Conservation (phyloP, 495 filamentous ascomycete species). For the Collariella sp. region DNA sequence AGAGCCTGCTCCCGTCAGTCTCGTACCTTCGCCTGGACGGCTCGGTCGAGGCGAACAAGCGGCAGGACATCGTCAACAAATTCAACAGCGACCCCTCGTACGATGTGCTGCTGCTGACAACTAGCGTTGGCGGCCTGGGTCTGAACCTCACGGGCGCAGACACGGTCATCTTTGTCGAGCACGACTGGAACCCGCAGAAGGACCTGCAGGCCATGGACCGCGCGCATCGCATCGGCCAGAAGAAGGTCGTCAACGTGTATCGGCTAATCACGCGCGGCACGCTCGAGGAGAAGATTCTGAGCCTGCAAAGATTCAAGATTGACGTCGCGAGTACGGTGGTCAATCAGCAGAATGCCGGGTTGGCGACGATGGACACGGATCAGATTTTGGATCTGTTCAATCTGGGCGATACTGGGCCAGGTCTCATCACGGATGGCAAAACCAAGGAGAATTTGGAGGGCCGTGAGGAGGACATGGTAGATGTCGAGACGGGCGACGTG, state of each 20-base stretch:
- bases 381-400: constrained; percentile 96
- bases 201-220: constrained; percentile 99
- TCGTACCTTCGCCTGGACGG: constrained; percentile 89
- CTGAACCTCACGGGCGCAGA: constrained; percentile 95
- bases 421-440: constrained; percentile 48
- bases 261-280: constrained; percentile 91
- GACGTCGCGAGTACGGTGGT: constrained; percentile 97
- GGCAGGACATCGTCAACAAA: constrained; percentile 94
- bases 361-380: constrained; percentile 93
- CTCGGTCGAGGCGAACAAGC: constrained; percentile 75
- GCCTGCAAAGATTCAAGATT: constrained; percentile 98
- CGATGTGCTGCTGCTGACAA: constrained; percentile 86
- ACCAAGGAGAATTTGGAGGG: constrained; percentile 43
- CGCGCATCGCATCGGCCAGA: constrained; percentile 95
- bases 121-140: constrained; percentile 87
- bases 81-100: constrained; percentile 97
- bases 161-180: constrained; percentile 98
- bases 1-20: constrained; percentile 74
- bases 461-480: constrained; percentile 87
- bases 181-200: constrained; percentile 99
- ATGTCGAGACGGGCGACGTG: constrained; percentile 81
- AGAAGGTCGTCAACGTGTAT: constrained; percentile 99
- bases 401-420: constrained; percentile 67
- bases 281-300: constrained; percentile 96
- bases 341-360: constrained; percentile 95